These are phyloP conservation scores for Alternaria gansuensis DNA, from an alignment of 2,329 filamentous ascomycete genomes.

Conservation along the genomic window DNA sequence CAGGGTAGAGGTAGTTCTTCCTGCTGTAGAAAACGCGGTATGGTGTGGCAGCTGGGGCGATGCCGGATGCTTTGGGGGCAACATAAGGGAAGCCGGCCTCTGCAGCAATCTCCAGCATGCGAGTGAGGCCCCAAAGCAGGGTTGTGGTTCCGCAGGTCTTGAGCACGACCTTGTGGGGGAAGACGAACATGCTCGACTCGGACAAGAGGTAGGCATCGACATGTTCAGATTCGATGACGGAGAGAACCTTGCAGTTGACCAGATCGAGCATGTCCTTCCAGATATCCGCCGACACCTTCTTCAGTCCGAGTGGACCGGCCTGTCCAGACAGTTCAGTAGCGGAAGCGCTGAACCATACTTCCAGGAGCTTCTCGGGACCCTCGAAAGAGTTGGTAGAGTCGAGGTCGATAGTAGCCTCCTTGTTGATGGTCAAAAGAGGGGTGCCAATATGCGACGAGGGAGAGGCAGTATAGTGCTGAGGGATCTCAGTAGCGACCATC, in stretches of 20 bases:
- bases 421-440: constrained; percentile 94
- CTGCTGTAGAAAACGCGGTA: constrained; percentile 98
- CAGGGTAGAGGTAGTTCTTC: constrained; percentile 97
- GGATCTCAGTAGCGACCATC: constrained; percentile 86
- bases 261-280: constrained; percentile 98
- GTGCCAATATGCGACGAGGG: constrained; percentile 78
- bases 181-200: constrained; percentile 99
- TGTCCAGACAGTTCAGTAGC: constrained; percentile 74
- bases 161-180: constrained; percentile 98
- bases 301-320: constrained; percentile 79
- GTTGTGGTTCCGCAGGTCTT: constrained; percentile 99
- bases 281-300: constrained; percentile 80
- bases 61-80: constrained; percentile 71
- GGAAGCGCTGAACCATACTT: constrained; percentile 95
- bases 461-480: constrained; percentile 82
- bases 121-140: constrained; percentile 84
- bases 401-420: constrained; percentile 88
- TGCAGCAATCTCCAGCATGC: constrained; percentile 91
- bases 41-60: constrained; percentile 80
- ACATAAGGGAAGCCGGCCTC: constrained; percentile 89
- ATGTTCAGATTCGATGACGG: constrained; percentile 89
- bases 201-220: constrained; percentile 97
- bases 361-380: constrained; percentile 95
- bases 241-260: constrained; percentile 98
- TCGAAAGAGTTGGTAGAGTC: constrained; percentile 98